Evolutionary conservation across 2,329 filamentous ascomycete genomes (phyloP).

Genomic region (Arthrobotrys musiformis): DNA sequence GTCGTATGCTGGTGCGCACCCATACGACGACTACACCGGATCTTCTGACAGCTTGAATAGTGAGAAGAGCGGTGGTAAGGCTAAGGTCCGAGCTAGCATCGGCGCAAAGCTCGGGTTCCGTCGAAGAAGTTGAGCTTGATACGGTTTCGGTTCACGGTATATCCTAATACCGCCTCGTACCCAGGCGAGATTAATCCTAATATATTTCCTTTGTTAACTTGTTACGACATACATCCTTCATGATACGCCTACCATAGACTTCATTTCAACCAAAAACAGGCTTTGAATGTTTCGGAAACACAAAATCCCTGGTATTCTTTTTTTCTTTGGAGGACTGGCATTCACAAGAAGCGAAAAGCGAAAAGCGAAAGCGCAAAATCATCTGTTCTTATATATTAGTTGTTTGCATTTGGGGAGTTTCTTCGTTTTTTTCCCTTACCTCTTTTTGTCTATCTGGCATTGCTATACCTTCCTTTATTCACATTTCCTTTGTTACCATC

Average conservation of each 20-base stretch:
- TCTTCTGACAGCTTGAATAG: conserved; percentile 50
- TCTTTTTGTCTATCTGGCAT: conserved; percentile 2
- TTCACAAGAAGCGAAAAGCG: conserved; percentile 15
- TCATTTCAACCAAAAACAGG: conserved; percentile 6
- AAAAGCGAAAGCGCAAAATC: conserved; percentile 14
- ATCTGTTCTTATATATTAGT: conserved; percentile 12
- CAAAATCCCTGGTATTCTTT: conserved; percentile 11
- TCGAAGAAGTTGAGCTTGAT: conserved; percentile 7
- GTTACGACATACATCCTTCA: conserved; percentile 23
- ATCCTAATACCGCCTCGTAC: too few species aligned
- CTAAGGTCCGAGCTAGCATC: conserved; percentile 36
- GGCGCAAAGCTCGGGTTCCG: conserved; percentile 50
- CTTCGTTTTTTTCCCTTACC: background rate
- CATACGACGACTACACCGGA: conserved; percentile 38
- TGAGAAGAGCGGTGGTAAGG: conserved; percentile 26
- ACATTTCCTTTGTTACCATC: conserved; percentile 2
- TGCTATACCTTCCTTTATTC: conserved; percentile 24
- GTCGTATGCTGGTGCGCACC: background rate
- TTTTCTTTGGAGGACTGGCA: conserved; percentile 29
- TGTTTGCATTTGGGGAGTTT: conserved; percentile 40
- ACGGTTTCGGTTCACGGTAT: background rate
- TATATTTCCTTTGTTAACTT: conserved; percentile 34
- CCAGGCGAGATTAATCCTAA: too few species aligned
- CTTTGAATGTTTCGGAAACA: conserved; percentile 25
- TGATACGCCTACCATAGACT: conserved; percentile 28